Evolutionary conservation across 176 grass and related monocot genomes (phyloP), one percentile per base, ranked within the genome.

Genomic region (Phragmites australis): DNA sequence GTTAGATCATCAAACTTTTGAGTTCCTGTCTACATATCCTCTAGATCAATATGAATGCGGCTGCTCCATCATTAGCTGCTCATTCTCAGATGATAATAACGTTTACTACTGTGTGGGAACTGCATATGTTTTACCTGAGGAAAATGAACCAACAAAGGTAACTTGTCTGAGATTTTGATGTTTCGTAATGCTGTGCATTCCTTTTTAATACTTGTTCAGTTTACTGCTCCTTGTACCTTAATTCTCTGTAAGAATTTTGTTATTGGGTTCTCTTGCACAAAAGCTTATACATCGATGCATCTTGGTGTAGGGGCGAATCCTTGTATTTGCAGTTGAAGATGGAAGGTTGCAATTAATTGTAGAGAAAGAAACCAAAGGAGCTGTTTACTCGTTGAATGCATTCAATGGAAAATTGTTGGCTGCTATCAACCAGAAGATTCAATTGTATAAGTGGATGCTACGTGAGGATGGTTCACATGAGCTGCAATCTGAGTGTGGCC

Each of bases 351-450:
- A 90, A 67, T 75, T 94, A 76, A 90, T 98, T 23, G 90, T 83
- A 65, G 92, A 93, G 51, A 98, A 98, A 81, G 95, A 98, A 93
- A 98, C 86, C 0, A 94, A 98, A 81, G 95, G 95, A 46, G 90
- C 90, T 45, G 90, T 94, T 52, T 94, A 98, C 87, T 93, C 90
- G 0, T 70, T 98, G 46, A 97, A 97, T 71, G 82, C 94, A 78
- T 97, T 94, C 70, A 94, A 90, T 62, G 94, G 94, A n/a, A 97
- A 94, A 71, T 83, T 97, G 82, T 89, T 97, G 27, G 94, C 94
- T 31, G 92, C 94, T 31, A 97, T 94, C 69, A 97, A 97, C 82
- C 90, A 97, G 83, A 97, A 94, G 77, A 97, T 97, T 56, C 94
- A 97, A 26, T 62, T 97, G 46, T 94, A 94, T 19, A 97, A 97